These are phyloP conservation scores for Xylaria grammica DNA, from an alignment of 495 filamentous ascomycete genomes.

Conservation along the genomic window DNA sequence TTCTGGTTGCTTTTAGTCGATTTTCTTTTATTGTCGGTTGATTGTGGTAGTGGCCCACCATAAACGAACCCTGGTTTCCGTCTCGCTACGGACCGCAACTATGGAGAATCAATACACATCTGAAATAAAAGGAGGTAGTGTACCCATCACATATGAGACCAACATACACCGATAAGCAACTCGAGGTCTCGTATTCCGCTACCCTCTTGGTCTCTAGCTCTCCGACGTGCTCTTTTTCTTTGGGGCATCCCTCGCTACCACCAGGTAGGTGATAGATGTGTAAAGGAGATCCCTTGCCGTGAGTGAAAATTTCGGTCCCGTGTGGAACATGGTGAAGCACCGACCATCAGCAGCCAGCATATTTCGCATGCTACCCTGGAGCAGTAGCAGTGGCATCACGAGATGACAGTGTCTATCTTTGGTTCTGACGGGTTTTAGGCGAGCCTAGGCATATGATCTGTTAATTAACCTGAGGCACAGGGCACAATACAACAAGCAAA, in stretches of 20 bases:
- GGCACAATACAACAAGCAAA: conserved; percentile 8
- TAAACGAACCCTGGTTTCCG: neutral
- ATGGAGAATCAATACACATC: conserved; percentile 1
- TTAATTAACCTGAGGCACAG: conserved; percentile 16
- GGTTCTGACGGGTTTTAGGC: conserved; percentile 2
- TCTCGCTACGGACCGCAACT: conserved; percentile 4
- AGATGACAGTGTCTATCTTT: neutral
- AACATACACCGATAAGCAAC: neutral
- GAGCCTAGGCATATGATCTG: conserved; percentile 1
- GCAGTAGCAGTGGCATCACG: neutral
- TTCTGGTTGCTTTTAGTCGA: no score
- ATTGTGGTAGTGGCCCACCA: no score
- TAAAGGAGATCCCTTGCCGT: neutral
- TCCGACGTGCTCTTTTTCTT: neutral
- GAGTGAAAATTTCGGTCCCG: conserved; percentile 6
- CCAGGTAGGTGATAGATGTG: neutral
- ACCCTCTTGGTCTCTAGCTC: conserved; percentile 1
- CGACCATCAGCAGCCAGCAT: conserved; percentile 1
- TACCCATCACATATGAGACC: neutral
- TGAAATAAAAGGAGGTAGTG: neutral
- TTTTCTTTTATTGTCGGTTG: no score
- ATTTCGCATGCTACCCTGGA: conserved; percentile 1
- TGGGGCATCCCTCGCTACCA: neutral
- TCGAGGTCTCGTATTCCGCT: neutral
- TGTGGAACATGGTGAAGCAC: conserved; percentile 14